These are phyloP conservation scores for Protomyces lactucae-debilis DNA, from an alignment of 1,139 yeast genomes.

Conservation along the genomic window DNA sequence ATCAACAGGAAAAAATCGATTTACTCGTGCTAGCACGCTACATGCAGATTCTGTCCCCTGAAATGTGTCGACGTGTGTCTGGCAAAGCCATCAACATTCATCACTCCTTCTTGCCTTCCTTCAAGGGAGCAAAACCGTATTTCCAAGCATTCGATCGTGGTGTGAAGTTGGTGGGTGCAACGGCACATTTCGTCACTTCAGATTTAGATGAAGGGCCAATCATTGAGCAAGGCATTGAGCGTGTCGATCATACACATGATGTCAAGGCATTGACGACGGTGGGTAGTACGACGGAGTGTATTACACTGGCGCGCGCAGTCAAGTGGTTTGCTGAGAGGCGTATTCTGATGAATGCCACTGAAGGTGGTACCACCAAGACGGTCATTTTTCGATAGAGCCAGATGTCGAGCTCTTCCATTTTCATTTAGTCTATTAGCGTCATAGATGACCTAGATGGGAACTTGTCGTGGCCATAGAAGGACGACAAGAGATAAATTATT, in stretches of 20 bases:
- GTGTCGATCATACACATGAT: constrained; percentile 16
- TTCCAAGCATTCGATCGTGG: constrained; percentile 25
- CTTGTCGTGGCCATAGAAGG: too few relatives aligned
- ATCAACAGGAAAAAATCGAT: constrained; percentile 24
- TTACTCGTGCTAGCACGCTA: constrained; percentile 22
- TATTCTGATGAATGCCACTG: constrained; percentile 16
- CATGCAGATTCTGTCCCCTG: constrained; percentile 23
- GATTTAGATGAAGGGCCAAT: constrained; percentile 25
- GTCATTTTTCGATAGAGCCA: constrained; percentile 11
- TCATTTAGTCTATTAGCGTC: too few relatives aligned
- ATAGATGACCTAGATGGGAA: too few relatives aligned
- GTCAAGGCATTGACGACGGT: constrained; percentile 23
- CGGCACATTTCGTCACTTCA: constrained; percentile 22
- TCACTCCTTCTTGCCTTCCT: constrained; percentile 25
- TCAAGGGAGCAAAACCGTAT: constrained; percentile 25
- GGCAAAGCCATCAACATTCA: constrained; percentile 25
- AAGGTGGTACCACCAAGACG: constrained; percentile 19
- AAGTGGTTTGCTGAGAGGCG: constrained; percentile 23
- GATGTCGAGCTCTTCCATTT: too few relatives aligned
- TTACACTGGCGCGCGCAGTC: constrained; percentile 22
- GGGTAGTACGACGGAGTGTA: constrained; percentile 20
- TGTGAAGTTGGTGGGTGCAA: constrained; percentile 21
- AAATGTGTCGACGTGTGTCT: constrained; percentile 19
- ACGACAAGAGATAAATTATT: too few relatives aligned
- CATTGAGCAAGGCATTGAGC: constrained; percentile 24